A percentile compares a stretch with the other conserved stretches of the same genome.
Evolutionary conservation across 768 basidiomycete genomes (phyloP).

Genomic region (Suillus fuscotomentosus): DNA sequence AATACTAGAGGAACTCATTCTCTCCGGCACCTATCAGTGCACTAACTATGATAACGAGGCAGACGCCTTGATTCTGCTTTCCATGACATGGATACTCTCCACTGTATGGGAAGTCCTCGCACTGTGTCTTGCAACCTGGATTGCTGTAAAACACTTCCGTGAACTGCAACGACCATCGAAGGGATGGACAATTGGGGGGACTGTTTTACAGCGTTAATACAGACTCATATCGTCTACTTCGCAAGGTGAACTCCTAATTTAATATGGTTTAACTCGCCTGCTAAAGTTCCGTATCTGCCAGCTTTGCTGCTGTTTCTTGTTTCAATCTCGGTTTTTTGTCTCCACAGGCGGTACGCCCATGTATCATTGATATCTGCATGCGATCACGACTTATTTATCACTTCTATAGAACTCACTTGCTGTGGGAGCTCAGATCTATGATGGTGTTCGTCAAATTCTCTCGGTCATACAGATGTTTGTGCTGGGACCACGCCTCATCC

Average conservation of each 20-base stretch:
- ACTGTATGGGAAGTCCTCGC: background rate
- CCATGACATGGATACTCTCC: background rate
- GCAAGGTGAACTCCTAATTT: background rate
- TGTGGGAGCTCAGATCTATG: background rate
- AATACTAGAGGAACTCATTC: background rate
- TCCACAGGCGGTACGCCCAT: background rate
- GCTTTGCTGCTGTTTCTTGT: background rate
- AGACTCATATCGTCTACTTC: background rate
- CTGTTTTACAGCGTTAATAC: background rate
- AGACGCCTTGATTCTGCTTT: background rate
- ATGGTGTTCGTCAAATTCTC: background rate
- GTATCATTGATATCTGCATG: background rate
- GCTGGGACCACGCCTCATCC: background rate
- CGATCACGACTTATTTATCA: background rate
- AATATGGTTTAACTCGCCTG: background rate
- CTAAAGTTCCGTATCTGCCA: background rate
- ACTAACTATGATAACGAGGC: background rate
- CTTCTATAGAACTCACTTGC: background rate
- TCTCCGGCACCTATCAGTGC: background rate
- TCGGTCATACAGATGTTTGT: background rate
- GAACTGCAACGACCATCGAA: background rate
- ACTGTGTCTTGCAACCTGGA: background rate
- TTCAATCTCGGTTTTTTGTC: background rate
- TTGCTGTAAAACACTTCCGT: background rate
- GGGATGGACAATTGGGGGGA: background rate